These are phyloP conservation scores for Colletotrichum cordylinicola DNA, from an alignment of 2,329 filamentous ascomycete genomes.

Conservation along the genomic window DNA sequence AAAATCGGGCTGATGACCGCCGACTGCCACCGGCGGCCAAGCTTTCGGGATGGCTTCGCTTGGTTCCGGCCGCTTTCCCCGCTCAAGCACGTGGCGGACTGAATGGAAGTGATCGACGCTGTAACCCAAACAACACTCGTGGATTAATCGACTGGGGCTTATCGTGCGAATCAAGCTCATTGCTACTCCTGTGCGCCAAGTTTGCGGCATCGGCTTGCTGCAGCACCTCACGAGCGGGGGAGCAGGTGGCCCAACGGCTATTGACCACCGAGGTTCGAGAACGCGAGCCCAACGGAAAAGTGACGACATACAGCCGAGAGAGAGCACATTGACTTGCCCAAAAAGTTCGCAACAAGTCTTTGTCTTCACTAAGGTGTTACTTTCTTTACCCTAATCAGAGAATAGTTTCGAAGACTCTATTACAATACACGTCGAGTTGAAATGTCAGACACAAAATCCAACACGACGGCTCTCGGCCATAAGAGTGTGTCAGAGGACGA, in stretches of 20 bases:
- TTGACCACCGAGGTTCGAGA: background rate
- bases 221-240: background rate
- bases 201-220: background rate
- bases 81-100: background rate
- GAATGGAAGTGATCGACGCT: background rate
- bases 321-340: background rate
- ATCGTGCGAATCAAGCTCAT: constrained; percentile 11
- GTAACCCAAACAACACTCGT: background rate
- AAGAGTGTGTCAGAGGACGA: background rate
- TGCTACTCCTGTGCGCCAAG: background rate
- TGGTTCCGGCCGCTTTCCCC: background rate
- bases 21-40: background rate
- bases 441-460: background rate
- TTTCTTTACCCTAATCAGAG: background rate
- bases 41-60: background rate
- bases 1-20: background rate
- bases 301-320: background rate
- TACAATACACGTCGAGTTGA: background rate
- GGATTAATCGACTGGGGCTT: background rate
- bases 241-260: background rate
- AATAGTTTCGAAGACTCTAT: background rate
- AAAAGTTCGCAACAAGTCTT: background rate
- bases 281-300: background rate
- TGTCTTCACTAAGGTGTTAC: background rate
- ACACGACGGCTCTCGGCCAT: too few species aligned